Evolutionary conservation across 192 early-diverging fungal species (phyloP), one percentile per base, ranked within the genome.

Genomic region (Rhizophagus clarus): DNA sequence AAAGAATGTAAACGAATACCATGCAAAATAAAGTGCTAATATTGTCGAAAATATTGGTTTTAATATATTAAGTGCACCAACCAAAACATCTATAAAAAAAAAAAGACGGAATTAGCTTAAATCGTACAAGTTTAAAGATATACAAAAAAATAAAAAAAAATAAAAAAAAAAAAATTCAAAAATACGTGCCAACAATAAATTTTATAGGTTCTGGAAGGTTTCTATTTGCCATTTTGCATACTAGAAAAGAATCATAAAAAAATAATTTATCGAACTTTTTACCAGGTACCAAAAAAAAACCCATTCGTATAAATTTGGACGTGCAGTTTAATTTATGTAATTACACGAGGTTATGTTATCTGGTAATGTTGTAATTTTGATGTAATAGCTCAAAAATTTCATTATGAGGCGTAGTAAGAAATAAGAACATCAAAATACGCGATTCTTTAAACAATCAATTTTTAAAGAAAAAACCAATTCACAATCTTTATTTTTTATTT

Each of bases 11-110:
- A 77, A 7, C 2, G 34, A 40, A 26, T 4, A 40, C 34, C 62
- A 64, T 9, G 11, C n/a, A n/a, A 76, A 15, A 40, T 26, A 76
- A 6, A 77, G 10, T 37, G 75, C 75, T n/a, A 77, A 10, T 12
- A 29, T 31, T 20, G 15, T 64, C 17, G 75, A 77, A 45, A 77
- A 47, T 20, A 77, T 64, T 3, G 75, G 75, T 40, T 77, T 77
- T 11, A 77, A 34, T 31, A 61, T 15, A 26, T 40, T 6, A 64
- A 77, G 61, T 22, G 75, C 62, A 1, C 75, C 62, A 64, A 47
- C 24, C 9, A 77, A 20, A 31, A 77, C 26, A 45, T 77, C 75
- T 77, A 37, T 8, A 22, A 37, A 24, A 22, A 32, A 15, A 37
- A 37, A 37, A 70, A 42, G 20, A n/a, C 20, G 40, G 40, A 70